These are phyloP conservation scores for Claviceps arundinis DNA, from an alignment of 2,329 filamentous ascomycete species.

Conservation along the genomic window DNA sequence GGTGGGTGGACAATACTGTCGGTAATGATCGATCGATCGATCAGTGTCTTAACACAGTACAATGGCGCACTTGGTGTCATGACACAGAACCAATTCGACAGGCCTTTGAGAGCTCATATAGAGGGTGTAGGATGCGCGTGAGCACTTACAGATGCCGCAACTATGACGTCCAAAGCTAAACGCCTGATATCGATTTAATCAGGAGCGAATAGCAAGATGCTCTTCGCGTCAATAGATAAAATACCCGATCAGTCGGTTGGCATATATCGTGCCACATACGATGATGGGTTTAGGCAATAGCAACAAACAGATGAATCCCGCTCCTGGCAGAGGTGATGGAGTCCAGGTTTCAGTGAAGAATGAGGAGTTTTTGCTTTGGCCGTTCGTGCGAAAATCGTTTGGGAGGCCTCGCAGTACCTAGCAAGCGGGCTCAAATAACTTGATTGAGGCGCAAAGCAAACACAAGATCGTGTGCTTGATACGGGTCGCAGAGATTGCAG, in stretches of 20 bases:
- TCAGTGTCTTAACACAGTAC: not conserved
- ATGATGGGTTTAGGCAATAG: too few species aligned
- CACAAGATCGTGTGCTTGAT: not conserved
- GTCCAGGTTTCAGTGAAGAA: not conserved
- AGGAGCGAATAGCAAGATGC: too few species aligned
- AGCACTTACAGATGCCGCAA: too few species aligned
- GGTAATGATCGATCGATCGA: constrained; percentile 3
- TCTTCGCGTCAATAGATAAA: too few species aligned
- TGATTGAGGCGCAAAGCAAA: not conserved
- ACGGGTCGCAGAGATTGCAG: not conserved
- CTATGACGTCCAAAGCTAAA: too few species aligned
- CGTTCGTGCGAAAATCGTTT: not conserved
- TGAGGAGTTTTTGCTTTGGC: too few species aligned
- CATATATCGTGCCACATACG: too few species aligned
- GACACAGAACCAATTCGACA: not conserved
- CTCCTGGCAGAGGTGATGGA: not conserved
- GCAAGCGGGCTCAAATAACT: not conserved
- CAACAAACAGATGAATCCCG: too few species aligned
- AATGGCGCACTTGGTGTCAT: not conserved
- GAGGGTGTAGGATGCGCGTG: too few species aligned
- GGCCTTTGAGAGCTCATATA: not conserved
- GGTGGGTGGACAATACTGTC: not conserved
- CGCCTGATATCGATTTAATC: too few species aligned
- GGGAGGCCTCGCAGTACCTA: not conserved
- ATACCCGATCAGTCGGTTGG: too few species aligned